phyloP scores from a whole-genome alignment of 306 rosid species.

The Rosa multiflora region DNA sequence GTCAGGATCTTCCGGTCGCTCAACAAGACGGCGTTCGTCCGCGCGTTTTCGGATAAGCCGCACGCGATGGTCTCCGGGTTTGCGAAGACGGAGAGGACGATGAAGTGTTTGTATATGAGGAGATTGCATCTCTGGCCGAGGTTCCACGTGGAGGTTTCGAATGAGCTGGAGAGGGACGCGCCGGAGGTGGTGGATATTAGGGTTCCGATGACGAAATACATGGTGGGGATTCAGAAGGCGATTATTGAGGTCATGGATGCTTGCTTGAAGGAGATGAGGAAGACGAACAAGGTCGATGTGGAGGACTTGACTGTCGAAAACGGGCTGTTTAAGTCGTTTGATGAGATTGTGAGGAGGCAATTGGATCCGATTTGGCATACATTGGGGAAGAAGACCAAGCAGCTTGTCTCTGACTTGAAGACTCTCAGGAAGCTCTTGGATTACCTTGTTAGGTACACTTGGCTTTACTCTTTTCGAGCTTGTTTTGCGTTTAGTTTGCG shows the following conservation, averaged over 20 bases:
- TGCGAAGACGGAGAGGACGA: conserved; percentile 71
- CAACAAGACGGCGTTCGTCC: conserved; percentile 51
- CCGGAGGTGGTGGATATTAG: conserved; percentile 84
- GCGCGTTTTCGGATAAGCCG: conserved; percentile 84
- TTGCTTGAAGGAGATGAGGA: conserved; percentile 95
- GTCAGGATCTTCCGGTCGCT: conserved; percentile 68
- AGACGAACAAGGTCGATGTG: conserved; percentile 86
- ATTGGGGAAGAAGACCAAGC: conserved; percentile 88
- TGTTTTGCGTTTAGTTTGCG: neutral
- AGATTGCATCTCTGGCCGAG: conserved; percentile 85
- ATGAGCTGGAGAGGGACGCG: conserved; percentile 74
- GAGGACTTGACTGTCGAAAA: conserved; percentile 91
- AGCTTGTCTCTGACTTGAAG: conserved; percentile 87
- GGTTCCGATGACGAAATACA: conserved; percentile 72
- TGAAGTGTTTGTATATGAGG: conserved; percentile 63
- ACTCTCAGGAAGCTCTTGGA: conserved; percentile 88
- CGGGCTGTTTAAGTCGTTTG: conserved; percentile 90
- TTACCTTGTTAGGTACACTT: conserved; percentile 70
- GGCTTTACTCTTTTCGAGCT: neutral
- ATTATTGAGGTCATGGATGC: conserved; percentile 92
- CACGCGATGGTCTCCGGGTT: conserved; percentile 90
- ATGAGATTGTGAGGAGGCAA: conserved; percentile 92
- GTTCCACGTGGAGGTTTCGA: conserved; percentile 77
- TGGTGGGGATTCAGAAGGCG: conserved; percentile 84
- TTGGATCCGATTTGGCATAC: conserved; percentile 99